These are phyloP conservation scores for Talaromyces islandicus DNA, from an alignment of 2,329 filamentous ascomycete species.

Conservation along the genomic window DNA sequence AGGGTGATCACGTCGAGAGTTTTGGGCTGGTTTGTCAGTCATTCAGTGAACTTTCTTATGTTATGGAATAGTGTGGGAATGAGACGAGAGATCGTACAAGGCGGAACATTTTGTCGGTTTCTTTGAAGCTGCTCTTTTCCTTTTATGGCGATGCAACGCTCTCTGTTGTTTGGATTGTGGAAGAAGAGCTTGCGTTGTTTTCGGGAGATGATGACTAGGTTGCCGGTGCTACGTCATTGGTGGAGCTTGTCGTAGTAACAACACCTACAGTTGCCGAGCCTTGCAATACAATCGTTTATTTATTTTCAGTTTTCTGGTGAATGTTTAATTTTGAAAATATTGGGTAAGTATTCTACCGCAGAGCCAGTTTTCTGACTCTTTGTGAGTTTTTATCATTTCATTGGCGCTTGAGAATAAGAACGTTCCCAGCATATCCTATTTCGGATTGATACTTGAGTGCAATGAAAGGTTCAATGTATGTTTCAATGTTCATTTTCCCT, in stretches of 20 bases:
- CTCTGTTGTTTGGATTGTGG: background rate
- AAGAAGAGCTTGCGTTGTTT: background rate
- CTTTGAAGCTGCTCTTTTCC: background rate
- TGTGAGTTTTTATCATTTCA: too few relatives aligned
- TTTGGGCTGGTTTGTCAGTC: constrained; percentile 54
- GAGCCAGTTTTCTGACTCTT: too few relatives aligned
- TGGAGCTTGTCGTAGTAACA: background rate
- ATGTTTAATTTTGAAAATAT: too few relatives aligned
- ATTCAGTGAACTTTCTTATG: background rate
- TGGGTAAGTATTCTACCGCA: too few relatives aligned
- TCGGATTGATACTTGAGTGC: too few relatives aligned
- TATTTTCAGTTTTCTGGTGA: background rate
- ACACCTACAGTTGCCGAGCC: background rate
- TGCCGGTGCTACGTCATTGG: constrained; percentile 5
- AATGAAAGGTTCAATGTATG: too few relatives aligned
- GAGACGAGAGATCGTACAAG: background rate
- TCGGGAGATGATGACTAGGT: background rate
- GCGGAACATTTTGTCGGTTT: constrained; percentile 6
- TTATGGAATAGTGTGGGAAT: background rate
- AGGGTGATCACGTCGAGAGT: constrained; percentile 87
- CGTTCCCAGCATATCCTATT: too few relatives aligned
- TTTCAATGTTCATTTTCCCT: too few relatives aligned
- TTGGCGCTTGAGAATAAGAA: too few relatives aligned
- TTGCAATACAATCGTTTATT: background rate
- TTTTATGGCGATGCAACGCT: background rate